phyloP scores from a whole-genome alignment of 768 basidiomycete genomes.

The Tricholoma flavovirens region DNA sequence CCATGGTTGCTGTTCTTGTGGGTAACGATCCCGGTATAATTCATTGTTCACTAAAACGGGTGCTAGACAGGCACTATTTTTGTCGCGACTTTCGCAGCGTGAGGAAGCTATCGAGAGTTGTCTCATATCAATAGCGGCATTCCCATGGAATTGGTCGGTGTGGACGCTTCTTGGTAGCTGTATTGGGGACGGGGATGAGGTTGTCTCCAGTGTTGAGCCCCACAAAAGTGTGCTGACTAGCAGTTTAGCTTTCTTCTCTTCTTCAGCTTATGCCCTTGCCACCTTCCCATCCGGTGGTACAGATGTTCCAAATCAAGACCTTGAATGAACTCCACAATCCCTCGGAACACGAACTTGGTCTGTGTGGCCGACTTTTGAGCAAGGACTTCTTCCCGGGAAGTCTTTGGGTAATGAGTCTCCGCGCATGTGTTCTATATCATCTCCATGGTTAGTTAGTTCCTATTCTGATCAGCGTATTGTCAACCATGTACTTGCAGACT shows the following conservation, averaged over 20 bases:
- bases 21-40: background rate
- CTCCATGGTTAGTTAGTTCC: constrained; percentile 61
- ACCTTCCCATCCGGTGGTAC: constrained; percentile 44
- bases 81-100: constrained; percentile 71
- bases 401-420: constrained; percentile 80
- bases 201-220: background rate
- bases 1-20: constrained; percentile 81
- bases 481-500: constrained; percentile 49
- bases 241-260: constrained; percentile 40
- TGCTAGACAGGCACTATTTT: constrained; percentile 74
- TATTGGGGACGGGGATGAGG: constrained; percentile 83
- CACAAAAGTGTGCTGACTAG: constrained; percentile 11
- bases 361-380: constrained; percentile 73
- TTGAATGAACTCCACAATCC: constrained; percentile 87
- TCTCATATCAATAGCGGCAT: constrained; percentile 67
- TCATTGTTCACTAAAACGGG: constrained; percentile 6
- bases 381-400: constrained; percentile 74
- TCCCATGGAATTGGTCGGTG: constrained; percentile 94
- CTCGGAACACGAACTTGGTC: constrained; percentile 74
- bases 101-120: constrained; percentile 83
- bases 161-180: constrained; percentile 81
- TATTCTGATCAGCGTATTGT: constrained; percentile 1
- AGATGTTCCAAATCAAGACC: constrained; percentile 80
- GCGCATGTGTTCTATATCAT: constrained; percentile 85
- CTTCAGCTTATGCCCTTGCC: constrained; percentile 43